Evolutionary conservation across 2,329 filamentous ascomycete genomes (phyloP).

Genomic region (Volutella citrinella): DNA sequence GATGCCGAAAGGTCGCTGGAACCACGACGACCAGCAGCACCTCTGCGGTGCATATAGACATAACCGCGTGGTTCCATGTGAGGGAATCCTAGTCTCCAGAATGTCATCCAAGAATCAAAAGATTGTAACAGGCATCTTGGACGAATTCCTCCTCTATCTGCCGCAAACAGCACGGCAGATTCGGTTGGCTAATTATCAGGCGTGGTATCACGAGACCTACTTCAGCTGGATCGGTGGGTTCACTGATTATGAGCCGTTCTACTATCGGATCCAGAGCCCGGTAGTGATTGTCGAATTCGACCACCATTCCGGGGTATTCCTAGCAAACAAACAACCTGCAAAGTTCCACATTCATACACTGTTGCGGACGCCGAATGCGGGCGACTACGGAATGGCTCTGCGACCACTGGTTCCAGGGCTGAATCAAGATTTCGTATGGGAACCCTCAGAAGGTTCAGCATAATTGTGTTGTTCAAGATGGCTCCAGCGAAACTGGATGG

Average conservation of each 20-base stretch:
- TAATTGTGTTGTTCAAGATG: too few species aligned
- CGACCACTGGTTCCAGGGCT: constrained; percentile 34
- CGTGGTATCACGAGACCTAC: constrained; percentile 65
- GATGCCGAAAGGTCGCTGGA: constrained; percentile 71
- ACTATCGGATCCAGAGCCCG: constrained; percentile 74
- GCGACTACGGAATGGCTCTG: constrained; percentile 67
- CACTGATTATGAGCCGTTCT: constrained; percentile 67
- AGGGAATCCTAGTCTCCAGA: constrained; percentile 58
- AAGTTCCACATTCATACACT: constrained; percentile 80
- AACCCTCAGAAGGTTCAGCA: too few species aligned
- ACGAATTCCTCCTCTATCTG: constrained; percentile 67
- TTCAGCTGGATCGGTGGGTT: constrained; percentile 77
- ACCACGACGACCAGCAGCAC: constrained; percentile 77
- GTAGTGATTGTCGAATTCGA: constrained; percentile 76
- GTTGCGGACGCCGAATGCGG: constrained; percentile 68
- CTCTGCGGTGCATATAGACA: constrained; percentile 76
- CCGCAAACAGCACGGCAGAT: constrained; percentile 52
- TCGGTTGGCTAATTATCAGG: constrained; percentile 52
- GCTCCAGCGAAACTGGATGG: too few species aligned
- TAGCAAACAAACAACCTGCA: constrained; percentile 68
- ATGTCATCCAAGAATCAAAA: constrained; percentile 48
- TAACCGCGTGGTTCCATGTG: constrained; percentile 72
- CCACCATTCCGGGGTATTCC: constrained; percentile 74
- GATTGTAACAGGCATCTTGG: constrained; percentile 54
- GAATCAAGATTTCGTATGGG: constrained; percentile 23